Percentiles rank a stretch among this genome's conserved stretches.
These are phyloP conservation scores for Solanum tarapatanum DNA, from an alignment of 257 asterid genomes.

Conservation along the genomic window DNA sequence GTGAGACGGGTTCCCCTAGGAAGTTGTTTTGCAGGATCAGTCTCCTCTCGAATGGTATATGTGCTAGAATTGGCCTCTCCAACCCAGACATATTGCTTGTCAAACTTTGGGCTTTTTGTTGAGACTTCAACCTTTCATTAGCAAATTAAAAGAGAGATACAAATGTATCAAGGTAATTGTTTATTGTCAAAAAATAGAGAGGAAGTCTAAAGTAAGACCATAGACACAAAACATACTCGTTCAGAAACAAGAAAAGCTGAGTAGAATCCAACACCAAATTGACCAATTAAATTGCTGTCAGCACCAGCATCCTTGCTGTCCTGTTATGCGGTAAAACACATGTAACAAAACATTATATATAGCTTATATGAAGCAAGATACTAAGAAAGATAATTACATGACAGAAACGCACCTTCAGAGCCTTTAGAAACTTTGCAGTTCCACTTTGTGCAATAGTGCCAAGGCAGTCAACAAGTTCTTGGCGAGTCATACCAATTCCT, in stretches of 20 bases:
- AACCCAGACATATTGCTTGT: slow-evolving; percentile 95
- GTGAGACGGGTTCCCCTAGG: slow-evolving; percentile 96
- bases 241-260: slow-evolving; percentile 94
- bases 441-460: slow-evolving; percentile 99
- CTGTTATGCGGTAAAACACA: slow-evolving; percentile 29
- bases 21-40: slow-evolving; percentile 78
- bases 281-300: slow-evolving; percentile 96
- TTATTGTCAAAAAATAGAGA: not conserved
- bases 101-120: slow-evolving; percentile 91
- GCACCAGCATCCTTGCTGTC: slow-evolving; percentile 88
- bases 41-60: slow-evolving; percentile 81
- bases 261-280: slow-evolving; percentile 98
- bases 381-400: not conserved
- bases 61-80: slow-evolving; percentile 91
- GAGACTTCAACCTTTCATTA: slow-evolving; percentile 85
- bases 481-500: slow-evolving; percentile 94
- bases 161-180: not conserved
- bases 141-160: not conserved
- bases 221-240: slow-evolving; percentile 36
- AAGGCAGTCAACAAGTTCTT: slow-evolving; percentile 88
- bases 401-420: slow-evolving; percentile 52
- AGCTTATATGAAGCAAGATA: not conserved
- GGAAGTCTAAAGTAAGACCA: not conserved
- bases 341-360: not conserved
- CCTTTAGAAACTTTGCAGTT: slow-evolving; percentile 89